Evolutionary conservation across 2,329 filamentous ascomycete species (phyloP).

Genomic region (Fusarium humuli): DNA sequence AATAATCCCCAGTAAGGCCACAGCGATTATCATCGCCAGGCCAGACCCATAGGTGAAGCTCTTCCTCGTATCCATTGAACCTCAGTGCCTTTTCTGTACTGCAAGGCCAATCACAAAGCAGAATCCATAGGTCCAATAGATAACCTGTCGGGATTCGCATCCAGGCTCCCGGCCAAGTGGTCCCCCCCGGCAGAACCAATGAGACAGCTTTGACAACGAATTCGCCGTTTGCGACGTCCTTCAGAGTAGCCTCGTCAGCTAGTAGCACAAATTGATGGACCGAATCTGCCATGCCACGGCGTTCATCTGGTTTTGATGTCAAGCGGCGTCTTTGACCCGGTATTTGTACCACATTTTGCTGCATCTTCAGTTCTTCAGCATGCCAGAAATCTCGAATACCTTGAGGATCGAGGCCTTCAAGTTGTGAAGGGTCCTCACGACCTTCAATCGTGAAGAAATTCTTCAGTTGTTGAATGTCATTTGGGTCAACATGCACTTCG

Average conservation of each 20-base stretch:
- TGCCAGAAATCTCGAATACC: not conserved
- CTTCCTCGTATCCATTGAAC: not conserved
- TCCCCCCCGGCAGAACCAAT: accelerated
- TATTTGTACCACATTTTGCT: not conserved
- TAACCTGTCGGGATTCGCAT: slow-evolving; percentile 8
- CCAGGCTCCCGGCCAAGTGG: not conserved
- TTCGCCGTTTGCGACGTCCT: not conserved
- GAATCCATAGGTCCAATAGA: slow-evolving; percentile 18
- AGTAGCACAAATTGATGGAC: not conserved
- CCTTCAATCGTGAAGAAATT: not conserved
- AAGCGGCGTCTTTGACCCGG: not conserved
- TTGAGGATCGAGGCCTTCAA: not conserved
- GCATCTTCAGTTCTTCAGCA: not conserved
- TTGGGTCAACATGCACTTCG: not conserved
- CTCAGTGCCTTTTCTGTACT: not conserved
- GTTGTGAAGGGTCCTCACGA: not conserved
- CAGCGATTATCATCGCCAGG: not conserved
- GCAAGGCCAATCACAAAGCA: not conserved
- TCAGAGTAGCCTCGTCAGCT: not conserved
- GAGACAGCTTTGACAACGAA: slow-evolving; percentile 11
- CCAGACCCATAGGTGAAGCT: not conserved
- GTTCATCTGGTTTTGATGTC: not conserved
- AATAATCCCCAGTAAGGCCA: not conserved
- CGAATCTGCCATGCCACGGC: not conserved
- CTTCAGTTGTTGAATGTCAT: not conserved